Base-by-base conservation (phyloP, 169 alveolate species). In the Neospora caninum region DNA sequence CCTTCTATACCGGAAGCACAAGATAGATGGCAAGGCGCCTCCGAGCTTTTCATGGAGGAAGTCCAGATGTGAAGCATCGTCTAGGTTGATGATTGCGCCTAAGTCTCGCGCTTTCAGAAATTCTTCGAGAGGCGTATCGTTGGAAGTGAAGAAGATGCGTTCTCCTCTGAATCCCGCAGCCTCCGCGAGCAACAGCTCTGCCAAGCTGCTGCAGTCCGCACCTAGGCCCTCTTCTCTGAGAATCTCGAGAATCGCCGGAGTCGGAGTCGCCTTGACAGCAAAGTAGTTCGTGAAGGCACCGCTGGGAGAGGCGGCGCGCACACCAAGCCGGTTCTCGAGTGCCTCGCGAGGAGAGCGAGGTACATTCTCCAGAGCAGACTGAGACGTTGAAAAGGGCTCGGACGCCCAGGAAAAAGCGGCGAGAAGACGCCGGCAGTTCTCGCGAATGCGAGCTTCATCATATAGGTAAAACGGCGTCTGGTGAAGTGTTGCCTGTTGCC, bases 241-340 rank as follows among this genome's bases (percentile, higher is more conserved):
- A 22, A 92, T 38, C 73, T 82, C n/a, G 36, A 95, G 87, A 54
- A 95, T 91, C 83, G 89, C 94, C 67, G 96, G 96, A 7, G 93
- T 95, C 36, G 96, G 96, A 20, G 96, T 95, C 16, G 96, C 96
- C 93, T 95, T 95, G 70, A 95, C 96, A 2, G 96, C 96, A 70
- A 95, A 95, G 69, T 89, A 94, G 84, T 95, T 95, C 73, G 82
- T 95, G 92, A 43, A 80, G 41, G 27, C 41, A 29, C n/a, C 89
- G 16, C 69, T 36, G 64, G 67, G 34, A 82, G 89, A 82, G 25
- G 89, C 38, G 41, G 89, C 38, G 10, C 58, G 43, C 39, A 41
- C 29, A 34, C 87, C 87, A 18, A 27, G 29, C 0, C 87, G 31
- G 53, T 20, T 39, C 45, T 34, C 87, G 45, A 39, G 20, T 16